Evolutionary conservation across 108 stramenopile species (phyloP).

Genomic region (Skeletonema marinoi): DNA sequence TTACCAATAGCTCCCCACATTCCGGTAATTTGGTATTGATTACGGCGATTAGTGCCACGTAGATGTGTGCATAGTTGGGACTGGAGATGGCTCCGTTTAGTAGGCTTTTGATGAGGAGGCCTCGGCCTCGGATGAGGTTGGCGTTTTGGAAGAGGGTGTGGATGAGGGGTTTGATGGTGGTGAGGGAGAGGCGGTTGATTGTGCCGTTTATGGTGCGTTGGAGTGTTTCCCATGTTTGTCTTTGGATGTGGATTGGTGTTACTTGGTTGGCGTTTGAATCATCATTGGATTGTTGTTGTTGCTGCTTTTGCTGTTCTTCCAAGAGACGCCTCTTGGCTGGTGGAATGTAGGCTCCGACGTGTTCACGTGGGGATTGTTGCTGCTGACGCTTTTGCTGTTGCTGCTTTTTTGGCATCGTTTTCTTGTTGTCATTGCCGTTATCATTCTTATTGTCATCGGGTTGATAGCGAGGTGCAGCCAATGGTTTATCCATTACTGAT

Average conservation of each 20-base stretch:
- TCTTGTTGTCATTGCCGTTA: neutral
- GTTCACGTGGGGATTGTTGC: neutral
- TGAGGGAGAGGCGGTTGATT: conserved; percentile 92
- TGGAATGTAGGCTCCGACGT: conserved; percentile 56
- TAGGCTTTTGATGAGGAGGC: conserved; percentile 85
- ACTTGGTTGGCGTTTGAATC: neutral
- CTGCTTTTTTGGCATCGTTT: neutral
- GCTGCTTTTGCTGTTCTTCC: conserved; percentile 30
- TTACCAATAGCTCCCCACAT: conserved; percentile 92
- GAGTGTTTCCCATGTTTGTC: conserved; percentile 88
- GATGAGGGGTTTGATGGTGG: conserved; percentile 92
- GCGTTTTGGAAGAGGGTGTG: conserved; percentile 88
- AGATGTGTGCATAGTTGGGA: conserved; percentile 79
- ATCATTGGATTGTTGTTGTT: neutral
- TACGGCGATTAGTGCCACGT: conserved; percentile 93
- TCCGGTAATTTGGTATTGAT: conserved; percentile 97
- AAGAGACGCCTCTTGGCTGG: conserved; percentile 64
- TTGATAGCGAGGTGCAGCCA: conserved; percentile 20
- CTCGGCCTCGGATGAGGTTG: conserved; percentile 95
- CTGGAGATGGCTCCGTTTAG: conserved; percentile 90
- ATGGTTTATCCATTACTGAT: conserved; percentile 13
- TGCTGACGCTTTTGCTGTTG: neutral
- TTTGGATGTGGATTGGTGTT: conserved; percentile 60
- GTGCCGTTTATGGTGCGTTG: conserved; percentile 95
- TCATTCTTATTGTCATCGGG: neutral